Evolutionary conservation across 108 stramenopile genomes (phyloP).

Genomic region (Pseudonitzschia pungens): DNA sequence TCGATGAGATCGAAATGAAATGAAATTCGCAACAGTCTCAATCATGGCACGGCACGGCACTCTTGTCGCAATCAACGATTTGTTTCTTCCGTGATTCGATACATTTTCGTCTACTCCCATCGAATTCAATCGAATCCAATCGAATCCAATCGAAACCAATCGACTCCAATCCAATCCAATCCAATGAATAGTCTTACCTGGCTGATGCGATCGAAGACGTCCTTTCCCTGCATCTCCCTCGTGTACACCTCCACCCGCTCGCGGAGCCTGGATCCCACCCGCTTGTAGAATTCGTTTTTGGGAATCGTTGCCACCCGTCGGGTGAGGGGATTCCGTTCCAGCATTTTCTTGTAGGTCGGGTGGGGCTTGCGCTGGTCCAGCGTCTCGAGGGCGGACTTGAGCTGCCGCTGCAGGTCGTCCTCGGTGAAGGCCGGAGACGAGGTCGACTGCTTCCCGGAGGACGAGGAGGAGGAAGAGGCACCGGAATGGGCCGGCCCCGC

Average conservation of each 20-base stretch:
- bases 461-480: neutral
- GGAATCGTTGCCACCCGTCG: constrained; percentile 47
- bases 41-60: too few relatives aligned
- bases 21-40: too few relatives aligned
- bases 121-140: too few relatives aligned
- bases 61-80: too few relatives aligned
- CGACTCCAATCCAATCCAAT: neutral
- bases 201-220: constrained; percentile 59
- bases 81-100: too few relatives aligned
- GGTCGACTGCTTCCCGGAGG: too few relatives aligned
- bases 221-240: constrained; percentile 42
- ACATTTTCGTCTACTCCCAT: too few relatives aligned
- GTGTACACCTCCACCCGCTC: constrained; percentile 61
- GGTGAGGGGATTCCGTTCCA: constrained; percentile 44
- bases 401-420: constrained; percentile 40
- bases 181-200: constrained; percentile 9
- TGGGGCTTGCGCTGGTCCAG: constrained; percentile 67
- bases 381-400: constrained; percentile 35
- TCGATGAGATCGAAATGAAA: too few relatives aligned
- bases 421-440: constrained; percentile 20
- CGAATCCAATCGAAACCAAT: too few relatives aligned
- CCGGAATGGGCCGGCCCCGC: neutral
- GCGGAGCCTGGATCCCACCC: constrained; percentile 53
- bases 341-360: constrained; percentile 69
- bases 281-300: constrained; percentile 47